phyloP scores from a whole-genome alignment of 2,329 filamentous ascomycete species.

The Tolypocladium sp. region DNA sequence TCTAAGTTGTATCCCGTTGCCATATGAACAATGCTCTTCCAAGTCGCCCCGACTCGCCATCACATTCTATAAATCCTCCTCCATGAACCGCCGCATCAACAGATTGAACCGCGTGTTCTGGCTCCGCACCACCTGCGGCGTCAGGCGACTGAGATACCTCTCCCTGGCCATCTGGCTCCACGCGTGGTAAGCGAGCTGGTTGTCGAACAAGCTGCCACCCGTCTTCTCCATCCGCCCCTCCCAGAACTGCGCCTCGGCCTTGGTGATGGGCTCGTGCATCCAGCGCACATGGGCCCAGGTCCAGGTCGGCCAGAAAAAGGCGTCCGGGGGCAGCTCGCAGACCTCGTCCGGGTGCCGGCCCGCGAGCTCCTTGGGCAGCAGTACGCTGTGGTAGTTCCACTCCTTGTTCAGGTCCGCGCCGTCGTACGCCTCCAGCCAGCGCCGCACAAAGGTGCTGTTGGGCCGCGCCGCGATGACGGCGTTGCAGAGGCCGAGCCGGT shows the following conservation, averaged over 20 bases:
- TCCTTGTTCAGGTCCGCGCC: neutral
- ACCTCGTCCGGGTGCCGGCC: slow-evolving; percentile 1
- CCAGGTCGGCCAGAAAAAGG: slow-evolving; percentile 10
- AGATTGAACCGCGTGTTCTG: slow-evolving; percentile 9
- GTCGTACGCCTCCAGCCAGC: slow-evolving; percentile 5
- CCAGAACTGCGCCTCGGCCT: slow-evolving; percentile 3
- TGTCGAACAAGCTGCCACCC: slow-evolving; percentile 7
- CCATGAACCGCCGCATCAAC: slow-evolving; percentile 8
- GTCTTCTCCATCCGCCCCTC: slow-evolving; percentile 1
- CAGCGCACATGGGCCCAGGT: slow-evolving; percentile 7
- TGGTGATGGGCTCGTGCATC: slow-evolving; percentile 7
- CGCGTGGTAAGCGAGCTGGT: slow-evolving; percentile 9
- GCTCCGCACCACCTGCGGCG: slow-evolving; percentile 1
- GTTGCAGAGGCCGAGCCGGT: slow-evolving; percentile 6
- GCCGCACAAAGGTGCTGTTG: slow-evolving; percentile 7
- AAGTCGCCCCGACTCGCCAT: neutral
- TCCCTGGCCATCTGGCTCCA: slow-evolving; percentile 6
- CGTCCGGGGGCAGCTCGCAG: slow-evolving; percentile 6
- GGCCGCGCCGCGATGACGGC: slow-evolving; percentile 6
- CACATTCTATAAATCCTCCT: slow-evolving; percentile 3
- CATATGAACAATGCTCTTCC: too few relatives aligned
- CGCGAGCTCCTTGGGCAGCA: slow-evolving; percentile 4
- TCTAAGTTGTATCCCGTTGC: too few relatives aligned
- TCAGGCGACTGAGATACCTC: slow-evolving; percentile 2
- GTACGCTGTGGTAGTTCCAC: slow-evolving; percentile 3